Evolutionary conservation across 192 early-diverging fungal genomes (phyloP).

Genomic region (Backusella tarrabulga): DNA sequence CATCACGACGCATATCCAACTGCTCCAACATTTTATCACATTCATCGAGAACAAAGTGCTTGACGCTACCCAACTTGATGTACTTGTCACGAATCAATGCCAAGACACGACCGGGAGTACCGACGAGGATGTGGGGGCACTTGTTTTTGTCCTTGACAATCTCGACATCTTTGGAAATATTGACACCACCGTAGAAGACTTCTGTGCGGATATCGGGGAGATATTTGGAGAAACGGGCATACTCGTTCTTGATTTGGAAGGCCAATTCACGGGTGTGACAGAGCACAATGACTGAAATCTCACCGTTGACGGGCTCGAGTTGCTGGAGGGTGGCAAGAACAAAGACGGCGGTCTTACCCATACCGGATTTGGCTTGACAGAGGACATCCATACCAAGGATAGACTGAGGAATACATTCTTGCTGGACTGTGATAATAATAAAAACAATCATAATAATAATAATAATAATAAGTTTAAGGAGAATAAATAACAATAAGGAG

Average conservation of each 20-base stretch:
- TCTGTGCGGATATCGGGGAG: conserved; percentile 89
- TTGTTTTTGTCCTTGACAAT: conserved; percentile 78
- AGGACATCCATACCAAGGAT: conserved; percentile 96
- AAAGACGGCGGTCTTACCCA: conserved; percentile 99
- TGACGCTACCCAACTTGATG: conserved; percentile 81
- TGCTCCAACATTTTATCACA: conserved; percentile 97
- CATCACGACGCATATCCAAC: conserved; percentile 94
- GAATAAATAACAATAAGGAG: not conserved
- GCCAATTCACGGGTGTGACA: conserved; percentile 99
- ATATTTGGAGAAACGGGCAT: conserved; percentile 94
- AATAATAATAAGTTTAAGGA: not conserved
- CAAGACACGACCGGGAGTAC: conserved; percentile 92
- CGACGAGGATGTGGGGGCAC: conserved; percentile 95
- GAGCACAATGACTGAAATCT: conserved; percentile 86
- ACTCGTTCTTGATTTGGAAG: conserved; percentile 98
- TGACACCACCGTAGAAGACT: conserved; percentile 91
- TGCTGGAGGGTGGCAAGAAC: conserved; percentile 95
- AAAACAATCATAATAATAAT: not conserved
- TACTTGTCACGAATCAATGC: conserved; percentile 83
- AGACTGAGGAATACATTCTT: conserved; percentile 97
- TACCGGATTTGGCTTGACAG: conserved; percentile 97
- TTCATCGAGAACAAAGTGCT: conserved; percentile 98
- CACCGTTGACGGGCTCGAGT: conserved; percentile 78
- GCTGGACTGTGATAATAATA: conserved; percentile 71
- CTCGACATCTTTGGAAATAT: conserved; percentile 77